Base-by-base conservation (phyloP, 129 eudicot genomes). In the Pittosporum tobira region DNA sequence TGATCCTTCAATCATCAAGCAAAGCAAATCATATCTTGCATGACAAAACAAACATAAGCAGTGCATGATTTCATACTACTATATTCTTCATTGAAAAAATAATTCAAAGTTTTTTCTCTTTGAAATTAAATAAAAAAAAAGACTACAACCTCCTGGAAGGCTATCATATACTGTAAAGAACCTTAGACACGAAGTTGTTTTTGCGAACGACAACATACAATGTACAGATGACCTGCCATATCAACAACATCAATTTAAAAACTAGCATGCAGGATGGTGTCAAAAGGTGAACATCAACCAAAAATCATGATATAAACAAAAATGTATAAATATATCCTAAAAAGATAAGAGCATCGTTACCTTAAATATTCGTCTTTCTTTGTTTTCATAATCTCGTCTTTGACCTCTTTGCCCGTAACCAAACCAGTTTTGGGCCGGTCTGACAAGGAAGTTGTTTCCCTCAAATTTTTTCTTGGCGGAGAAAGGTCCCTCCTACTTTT, bases 341-440 rank as follows among this genome's bases (percentile, higher is more conserved):
- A 21, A 46, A 0, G 19, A 30, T 1, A 42, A 55, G 19, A 13
- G 48, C 20, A 38, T 23, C 11, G 24, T 79, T 69, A 91, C 99
- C 96, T 83, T 67, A 74, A 64, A 79, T 51, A 83, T 12, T 87
- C 94, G 62, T 77, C 94, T 56, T 81, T 79, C 73, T 65, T 91
- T 57, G 54, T 77, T 75, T 58, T 83, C 23, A 69, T 56, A 68
- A 83, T 79, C 76, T 91, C 96, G 60, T 83, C 80, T 70, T 82
- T 87, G 22, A 91, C 73, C 66, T 91, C 94, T 75, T 60, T 61
- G 26, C 99, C 99, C 8, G 81, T 83, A 55, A 91, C 89, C 71
- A 91, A 69, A 65, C 99, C 99, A 61, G 88, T 87, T 77, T 77
- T 87, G 23, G 78, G 77, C 51, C 48, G 66, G 50, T 83, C 71